These are phyloP conservation scores for Acacia pycnantha DNA, from an alignment of 331 rosid genomes.

Conservation along the genomic window DNA sequence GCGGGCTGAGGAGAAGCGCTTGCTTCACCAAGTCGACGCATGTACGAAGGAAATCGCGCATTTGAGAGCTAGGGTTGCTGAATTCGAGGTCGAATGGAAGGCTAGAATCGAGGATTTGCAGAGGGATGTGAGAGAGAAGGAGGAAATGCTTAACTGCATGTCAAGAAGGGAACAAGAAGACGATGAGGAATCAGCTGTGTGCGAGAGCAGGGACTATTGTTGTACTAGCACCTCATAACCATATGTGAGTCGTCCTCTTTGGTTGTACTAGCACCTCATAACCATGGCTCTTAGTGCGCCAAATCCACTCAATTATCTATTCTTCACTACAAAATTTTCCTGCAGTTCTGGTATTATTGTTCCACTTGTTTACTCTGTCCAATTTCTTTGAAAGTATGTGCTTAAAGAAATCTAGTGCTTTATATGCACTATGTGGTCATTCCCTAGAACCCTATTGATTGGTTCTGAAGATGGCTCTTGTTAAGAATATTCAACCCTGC, in stretches of 20 bases:
- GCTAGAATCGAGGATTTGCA: constrained; percentile 46
- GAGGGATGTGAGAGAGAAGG: constrained; percentile 58
- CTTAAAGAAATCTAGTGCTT: background rate
- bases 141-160: constrained; percentile 65
- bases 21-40: constrained; percentile 56
- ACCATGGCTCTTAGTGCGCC: background rate
- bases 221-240: no score
- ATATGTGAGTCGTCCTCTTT: background rate
- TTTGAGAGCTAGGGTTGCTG: constrained; percentile 36
- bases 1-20: constrained; percentile 66
- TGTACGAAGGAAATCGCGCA: constrained; percentile 50
- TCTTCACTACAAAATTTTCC: background rate
- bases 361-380: background rate
- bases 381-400: background rate
- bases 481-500: background rate
- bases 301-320: background rate
- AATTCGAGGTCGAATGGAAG: constrained; percentile 34
- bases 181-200: constrained; percentile 30
- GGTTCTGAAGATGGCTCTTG: constrained; percentile 9
- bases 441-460: background rate
- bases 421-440: background rate
- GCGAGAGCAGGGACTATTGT: constrained; percentile 30
- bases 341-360: background rate
- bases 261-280: background rate
- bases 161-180: constrained; percentile 39